A percentile compares a stretch with the other conserved stretches of the same genome.
phyloP scores from a whole-genome alignment of 257 asterid genomes.

The Fraxinus quadrangulata region DNA sequence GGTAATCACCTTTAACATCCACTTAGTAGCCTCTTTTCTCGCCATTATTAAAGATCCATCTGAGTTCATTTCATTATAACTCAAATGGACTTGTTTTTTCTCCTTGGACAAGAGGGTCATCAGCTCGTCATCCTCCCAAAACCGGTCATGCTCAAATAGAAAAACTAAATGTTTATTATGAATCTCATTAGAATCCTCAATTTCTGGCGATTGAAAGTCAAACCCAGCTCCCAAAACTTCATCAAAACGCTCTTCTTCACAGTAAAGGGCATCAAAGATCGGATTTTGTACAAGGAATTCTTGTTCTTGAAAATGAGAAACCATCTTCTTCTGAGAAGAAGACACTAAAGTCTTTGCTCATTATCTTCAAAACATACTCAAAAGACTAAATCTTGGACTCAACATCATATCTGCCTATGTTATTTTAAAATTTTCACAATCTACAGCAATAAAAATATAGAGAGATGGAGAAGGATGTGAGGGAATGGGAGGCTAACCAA shows the following conservation, averaged over 20 bases:
- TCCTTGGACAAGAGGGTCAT: slow-evolving; percentile 56
- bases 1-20: slow-evolving; percentile 70
- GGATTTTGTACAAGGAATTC: slow-evolving; percentile 55
- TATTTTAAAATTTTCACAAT: slow-evolving; percentile 23
- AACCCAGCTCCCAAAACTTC: slow-evolving; percentile 43
- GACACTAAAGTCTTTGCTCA: slow-evolving; percentile 59
- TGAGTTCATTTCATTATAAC: slow-evolving; percentile 25
- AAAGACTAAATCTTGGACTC: slow-evolving; percentile 54
- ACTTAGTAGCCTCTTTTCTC: slow-evolving; percentile 61
- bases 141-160: slow-evolving; percentile 56
- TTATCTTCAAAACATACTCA: slow-evolving; percentile 50
- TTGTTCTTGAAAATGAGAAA: slow-evolving; percentile 41
- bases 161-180: slow-evolving; percentile 39
- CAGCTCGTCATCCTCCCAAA: slow-evolving; percentile 91
- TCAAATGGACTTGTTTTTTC: slow-evolving; percentile 38
- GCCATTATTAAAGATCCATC: slow-evolving; percentile 46
- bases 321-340: slow-evolving; percentile 73
- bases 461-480: slow-evolving; percentile 11
- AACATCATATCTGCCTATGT: slow-evolving; percentile 45
- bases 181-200: slow-evolving; percentile 32
- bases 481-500: slow-evolving; percentile 30
- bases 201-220: slow-evolving; percentile 33
- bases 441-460: slow-evolving; percentile 9
- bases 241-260: slow-evolving; percentile 74
- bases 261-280: slow-evolving; percentile 68